Percentiles rank a stretch among this genome's conserved stretches.
Evolutionary conservation across 75 land plant genomes (phyloP).

Genomic region (Pinus albicaulis): DNA sequence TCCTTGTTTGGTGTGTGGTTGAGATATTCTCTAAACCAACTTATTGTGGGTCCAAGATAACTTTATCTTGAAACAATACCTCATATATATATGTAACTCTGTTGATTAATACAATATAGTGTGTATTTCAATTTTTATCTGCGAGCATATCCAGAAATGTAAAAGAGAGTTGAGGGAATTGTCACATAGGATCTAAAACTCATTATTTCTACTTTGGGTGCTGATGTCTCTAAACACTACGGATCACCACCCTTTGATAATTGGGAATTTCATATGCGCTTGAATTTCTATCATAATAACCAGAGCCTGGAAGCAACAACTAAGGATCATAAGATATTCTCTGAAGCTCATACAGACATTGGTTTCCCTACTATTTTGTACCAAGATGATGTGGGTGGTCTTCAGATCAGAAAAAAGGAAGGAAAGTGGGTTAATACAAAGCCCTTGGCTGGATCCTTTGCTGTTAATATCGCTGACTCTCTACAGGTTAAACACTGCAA

Average conservation of each 20-base stretch:
- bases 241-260: constrained; percentile 26
- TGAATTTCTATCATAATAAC: constrained; percentile 27
- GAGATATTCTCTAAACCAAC: no score
- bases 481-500: constrained; percentile 22
- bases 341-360: constrained; percentile 59
- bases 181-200: background rate
- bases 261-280: constrained; percentile 38
- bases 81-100: no score
- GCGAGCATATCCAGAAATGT: background rate
- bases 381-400: constrained; percentile 67
- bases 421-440: constrained; percentile 53
- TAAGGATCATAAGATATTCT: background rate
- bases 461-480: constrained; percentile 64
- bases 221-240: constrained; percentile 21
- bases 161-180: constrained; percentile 7
- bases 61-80: no score
- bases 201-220: constrained; percentile 25
- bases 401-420: constrained; percentile 49
- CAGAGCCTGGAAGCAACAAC: background rate
- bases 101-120: no score
- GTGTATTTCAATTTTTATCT: no score
- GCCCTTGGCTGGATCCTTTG: constrained; percentile 41
- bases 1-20: no score
- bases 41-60: no score
- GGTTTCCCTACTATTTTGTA: constrained; percentile 57